phyloP scores from a whole-genome alignment of 805 yeast genomes.

The Cyberlindnera bimundalis region DNA sequence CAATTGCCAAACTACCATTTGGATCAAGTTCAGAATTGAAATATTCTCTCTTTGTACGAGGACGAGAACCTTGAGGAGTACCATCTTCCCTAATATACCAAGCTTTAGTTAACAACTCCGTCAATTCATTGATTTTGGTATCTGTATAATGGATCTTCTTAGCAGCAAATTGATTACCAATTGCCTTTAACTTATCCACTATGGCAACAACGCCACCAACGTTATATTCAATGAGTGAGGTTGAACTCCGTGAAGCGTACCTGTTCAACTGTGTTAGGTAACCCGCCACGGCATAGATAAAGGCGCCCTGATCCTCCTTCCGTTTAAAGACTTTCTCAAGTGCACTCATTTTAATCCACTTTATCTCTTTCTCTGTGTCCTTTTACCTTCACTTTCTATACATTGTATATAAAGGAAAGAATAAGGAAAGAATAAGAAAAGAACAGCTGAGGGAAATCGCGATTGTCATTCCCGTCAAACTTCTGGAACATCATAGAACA shows the following conservation, averaged over 20 bases:
- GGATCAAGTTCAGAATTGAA: slow-evolving; percentile 19
- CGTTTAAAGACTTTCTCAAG: slow-evolving; percentile 7
- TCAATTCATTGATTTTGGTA: slow-evolving; percentile 4
- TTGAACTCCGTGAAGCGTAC: slow-evolving; percentile 10
- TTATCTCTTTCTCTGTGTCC: too few species aligned
- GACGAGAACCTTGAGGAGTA: slow-evolving; percentile 5
- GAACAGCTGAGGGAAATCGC: too few species aligned
- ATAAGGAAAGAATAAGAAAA: too few species aligned
- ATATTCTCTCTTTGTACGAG: slow-evolving; percentile 6
- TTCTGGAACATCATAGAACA: too few species aligned
- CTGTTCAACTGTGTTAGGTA: slow-evolving; percentile 11
- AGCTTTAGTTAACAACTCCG: slow-evolving; percentile 7
- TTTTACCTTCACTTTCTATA: too few species aligned
- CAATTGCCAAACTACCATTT: slow-evolving; percentile 17
- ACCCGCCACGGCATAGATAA: slow-evolving; percentile 13
- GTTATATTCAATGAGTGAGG: slow-evolving; percentile 33
- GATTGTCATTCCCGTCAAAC: too few species aligned
- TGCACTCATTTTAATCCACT: slow-evolving; percentile 3
- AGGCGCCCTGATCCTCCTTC: slow-evolving; percentile 11
- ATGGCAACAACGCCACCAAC: slow-evolving; percentile 41
- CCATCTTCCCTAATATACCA: slow-evolving; percentile 20
- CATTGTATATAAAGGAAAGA: background rate
- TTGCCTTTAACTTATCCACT: slow-evolving; percentile 12
- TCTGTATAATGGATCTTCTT: slow-evolving; percentile 7
- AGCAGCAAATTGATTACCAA: slow-evolving; percentile 5